Conservation (phyloP, 345 rosid species). For the Garcia nutans region DNA sequence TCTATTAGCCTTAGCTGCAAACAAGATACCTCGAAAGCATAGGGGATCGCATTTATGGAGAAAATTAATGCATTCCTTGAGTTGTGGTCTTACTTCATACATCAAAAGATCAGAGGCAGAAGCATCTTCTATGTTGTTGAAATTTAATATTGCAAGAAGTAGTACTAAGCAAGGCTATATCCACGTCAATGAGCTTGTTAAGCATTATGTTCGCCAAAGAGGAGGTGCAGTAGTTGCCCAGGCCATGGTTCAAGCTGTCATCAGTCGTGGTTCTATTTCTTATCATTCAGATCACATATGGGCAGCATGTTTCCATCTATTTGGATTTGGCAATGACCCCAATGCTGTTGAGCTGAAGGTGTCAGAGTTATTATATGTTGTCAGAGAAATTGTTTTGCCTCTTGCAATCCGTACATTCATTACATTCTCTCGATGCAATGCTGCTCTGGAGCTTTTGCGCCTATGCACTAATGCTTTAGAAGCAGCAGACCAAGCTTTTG, state of each 20-base stretch:
- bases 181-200: conserved; percentile 63
- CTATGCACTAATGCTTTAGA: conserved; percentile 86
- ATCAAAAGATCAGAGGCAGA: conserved; percentile 70
- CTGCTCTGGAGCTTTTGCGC: conserved; percentile 80
- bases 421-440: conserved; percentile 74
- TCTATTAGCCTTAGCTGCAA: conserved; percentile 68
- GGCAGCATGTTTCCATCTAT: conserved; percentile 75
- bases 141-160: conserved; percentile 79
- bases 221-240: conserved; percentile 51
- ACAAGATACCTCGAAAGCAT: conserved; percentile 72
- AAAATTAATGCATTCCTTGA: conserved; percentile 54
- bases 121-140: conserved; percentile 74
- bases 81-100: conserved; percentile 62
- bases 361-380: conserved; percentile 53
- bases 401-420: conserved; percentile 71
- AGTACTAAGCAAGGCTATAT: conserved; percentile 59
- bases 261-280: conserved; percentile 52
- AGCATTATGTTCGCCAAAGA: conserved; percentile 60
- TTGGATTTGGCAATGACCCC: conserved; percentile 73
- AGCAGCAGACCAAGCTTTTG: conserved; percentile 78
- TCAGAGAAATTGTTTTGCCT: conserved; percentile 69
- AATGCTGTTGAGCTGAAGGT: conserved; percentile 64
- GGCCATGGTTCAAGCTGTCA: conserved; percentile 72
- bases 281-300: conserved; percentile 72
- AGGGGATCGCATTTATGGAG: conserved; percentile 53